Conservation (phyloP, 129 eudicot species). For the Chrysanthemum lavandulifolium region DNA sequence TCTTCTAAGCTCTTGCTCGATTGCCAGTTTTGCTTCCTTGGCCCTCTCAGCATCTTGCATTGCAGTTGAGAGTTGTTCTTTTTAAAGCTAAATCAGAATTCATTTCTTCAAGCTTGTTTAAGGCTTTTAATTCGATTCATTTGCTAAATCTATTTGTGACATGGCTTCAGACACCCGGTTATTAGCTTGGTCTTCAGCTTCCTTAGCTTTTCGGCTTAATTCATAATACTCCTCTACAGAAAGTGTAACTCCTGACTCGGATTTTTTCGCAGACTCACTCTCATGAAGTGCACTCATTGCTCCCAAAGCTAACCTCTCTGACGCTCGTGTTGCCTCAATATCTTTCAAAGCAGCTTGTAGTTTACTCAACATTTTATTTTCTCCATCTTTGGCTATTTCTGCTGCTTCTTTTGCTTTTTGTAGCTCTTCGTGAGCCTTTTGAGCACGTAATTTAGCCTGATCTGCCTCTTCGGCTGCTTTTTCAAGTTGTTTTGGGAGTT, state of each 20-base stretch:
- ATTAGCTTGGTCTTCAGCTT: slow-evolving; percentile 77
- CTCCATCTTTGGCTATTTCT: slow-evolving; percentile 52
- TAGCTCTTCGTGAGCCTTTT: slow-evolving; percentile 48
- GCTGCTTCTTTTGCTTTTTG: slow-evolving; percentile 62
- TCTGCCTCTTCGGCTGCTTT: slow-evolving; percentile 61
- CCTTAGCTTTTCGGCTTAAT: slow-evolving; percentile 62
- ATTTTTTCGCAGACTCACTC: slow-evolving; percentile 54
- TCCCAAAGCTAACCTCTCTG: slow-evolving; percentile 69
- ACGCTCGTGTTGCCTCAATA: slow-evolving; percentile 73
- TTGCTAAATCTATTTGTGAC: slow-evolving; percentile 56
- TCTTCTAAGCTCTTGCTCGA: slow-evolving; percentile 64
- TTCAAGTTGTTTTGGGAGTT: slow-evolving; percentile 63
- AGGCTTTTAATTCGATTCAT: slow-evolving; percentile 49
- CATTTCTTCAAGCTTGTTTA: slow-evolving; percentile 55
- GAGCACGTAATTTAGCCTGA: slow-evolving; percentile 47
- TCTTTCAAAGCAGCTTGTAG: slow-evolving; percentile 66
- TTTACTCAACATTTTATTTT: slow-evolving; percentile 44
- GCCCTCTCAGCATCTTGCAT: slow-evolving; percentile 64
- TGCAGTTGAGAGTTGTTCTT: slow-evolving; percentile 47
- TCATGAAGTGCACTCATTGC: slow-evolving; percentile 72
- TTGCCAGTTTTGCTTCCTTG: slow-evolving; percentile 60
- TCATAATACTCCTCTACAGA: slow-evolving; percentile 80
- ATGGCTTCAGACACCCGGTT: slow-evolving; percentile 51
- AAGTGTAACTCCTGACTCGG: slow-evolving; percentile 49
- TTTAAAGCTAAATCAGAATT: slow-evolving; percentile 39